Evolutionary conservation across 495 filamentous ascomycete species (phyloP).

Genomic region (Halenospora varia): DNA sequence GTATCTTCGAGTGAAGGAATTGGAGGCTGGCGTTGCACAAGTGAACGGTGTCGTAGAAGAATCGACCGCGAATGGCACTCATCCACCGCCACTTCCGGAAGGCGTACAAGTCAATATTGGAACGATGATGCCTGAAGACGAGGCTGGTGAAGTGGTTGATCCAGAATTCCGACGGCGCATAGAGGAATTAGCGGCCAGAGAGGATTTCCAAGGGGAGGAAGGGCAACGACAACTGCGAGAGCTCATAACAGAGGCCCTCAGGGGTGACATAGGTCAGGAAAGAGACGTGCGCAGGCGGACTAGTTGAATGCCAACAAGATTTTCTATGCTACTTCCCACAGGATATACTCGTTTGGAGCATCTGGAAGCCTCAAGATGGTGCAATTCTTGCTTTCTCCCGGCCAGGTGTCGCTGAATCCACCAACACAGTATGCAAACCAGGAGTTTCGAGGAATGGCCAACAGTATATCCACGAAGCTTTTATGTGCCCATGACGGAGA

Average conservation of each 20-base stretch:
- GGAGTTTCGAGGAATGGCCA: slow-evolving; percentile 33
- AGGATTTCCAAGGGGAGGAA: slow-evolving; percentile 67
- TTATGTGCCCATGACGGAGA: slow-evolving; percentile 41
- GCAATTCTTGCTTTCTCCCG: slow-evolving; percentile 38
- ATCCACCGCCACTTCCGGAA: slow-evolving; percentile 48
- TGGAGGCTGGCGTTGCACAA: slow-evolving; percentile 30
- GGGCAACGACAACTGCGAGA: slow-evolving; percentile 65
- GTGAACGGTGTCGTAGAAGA: slow-evolving; percentile 16
- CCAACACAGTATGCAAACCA: slow-evolving; percentile 49
- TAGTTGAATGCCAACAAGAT: slow-evolving; percentile 32
- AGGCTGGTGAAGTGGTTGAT: slow-evolving; percentile 52
- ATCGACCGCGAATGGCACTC: slow-evolving; percentile 12
- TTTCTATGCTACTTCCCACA: slow-evolving; percentile 43
- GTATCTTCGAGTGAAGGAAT: slow-evolving; percentile 49
- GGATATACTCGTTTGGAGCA: slow-evolving; percentile 42
- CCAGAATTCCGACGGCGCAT: slow-evolving; percentile 70
- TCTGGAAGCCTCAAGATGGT: slow-evolving; percentile 43
- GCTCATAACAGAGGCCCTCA: slow-evolving; percentile 66
- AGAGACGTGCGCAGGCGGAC: slow-evolving; percentile 59
- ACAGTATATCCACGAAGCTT: slow-evolving; percentile 36
- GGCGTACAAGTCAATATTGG: slow-evolving; percentile 66
- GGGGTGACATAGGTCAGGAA: slow-evolving; percentile 48
- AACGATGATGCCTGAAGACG: slow-evolving; percentile 59
- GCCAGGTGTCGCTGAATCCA: slow-evolving; percentile 39
- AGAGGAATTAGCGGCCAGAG: slow-evolving; percentile 68